Evolutionary conservation across 1,284 basidiomycete species (phyloP).

Genomic region (Boletellus deceptivus): DNA sequence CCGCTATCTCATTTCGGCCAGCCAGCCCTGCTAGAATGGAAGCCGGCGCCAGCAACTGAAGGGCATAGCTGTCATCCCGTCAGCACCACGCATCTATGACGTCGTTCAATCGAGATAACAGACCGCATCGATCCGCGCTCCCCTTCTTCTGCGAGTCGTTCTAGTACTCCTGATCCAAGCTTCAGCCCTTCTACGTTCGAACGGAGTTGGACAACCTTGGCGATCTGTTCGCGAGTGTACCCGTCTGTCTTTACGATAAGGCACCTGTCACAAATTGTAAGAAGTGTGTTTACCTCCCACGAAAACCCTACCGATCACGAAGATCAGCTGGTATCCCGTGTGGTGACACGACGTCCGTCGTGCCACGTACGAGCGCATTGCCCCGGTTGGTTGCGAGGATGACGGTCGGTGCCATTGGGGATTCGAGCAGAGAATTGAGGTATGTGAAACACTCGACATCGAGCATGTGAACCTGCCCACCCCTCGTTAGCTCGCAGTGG

Average conservation of each 20-base stretch:
- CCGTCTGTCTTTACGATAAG: slow-evolving; percentile 94
- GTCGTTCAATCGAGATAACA: slow-evolving; percentile 22
- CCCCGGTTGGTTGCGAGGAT: slow-evolving; percentile 97
- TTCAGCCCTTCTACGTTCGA: slow-evolving; percentile 85
- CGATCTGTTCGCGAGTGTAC: slow-evolving; percentile 85
- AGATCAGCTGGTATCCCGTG: slow-evolving; percentile 96
- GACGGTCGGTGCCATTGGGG: slow-evolving; percentile 95
- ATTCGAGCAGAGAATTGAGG: slow-evolving; percentile 93
- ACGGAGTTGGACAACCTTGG: slow-evolving; percentile 83
- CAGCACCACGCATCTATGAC: slow-evolving; percentile 3
- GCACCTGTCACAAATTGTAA: slow-evolving; percentile 54
- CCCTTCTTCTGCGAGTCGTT: slow-evolving; percentile 81
- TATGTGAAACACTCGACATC: slow-evolving; percentile 99
- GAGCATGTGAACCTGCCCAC: slow-evolving; percentile 92
- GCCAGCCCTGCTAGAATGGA: slow-evolving; percentile 82
- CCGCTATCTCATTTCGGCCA: slow-evolving; percentile 78
- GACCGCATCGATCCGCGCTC: slow-evolving; percentile 82
- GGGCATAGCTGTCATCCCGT: slow-evolving; percentile 64
- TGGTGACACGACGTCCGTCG: slow-evolving; percentile 86
- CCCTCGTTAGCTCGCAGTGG: neutral
- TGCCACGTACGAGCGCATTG: slow-evolving; percentile 88
- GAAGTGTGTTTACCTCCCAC: slow-evolving; percentile 7
- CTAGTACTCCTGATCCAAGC: slow-evolving; percentile 76
- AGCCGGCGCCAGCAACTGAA: slow-evolving; percentile 90
- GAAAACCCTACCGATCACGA: slow-evolving; percentile 70